Evolutionary conservation across 2,329 filamentous ascomycete species (phyloP).

Genomic region (Conoideocrella luteorostrata): DNA sequence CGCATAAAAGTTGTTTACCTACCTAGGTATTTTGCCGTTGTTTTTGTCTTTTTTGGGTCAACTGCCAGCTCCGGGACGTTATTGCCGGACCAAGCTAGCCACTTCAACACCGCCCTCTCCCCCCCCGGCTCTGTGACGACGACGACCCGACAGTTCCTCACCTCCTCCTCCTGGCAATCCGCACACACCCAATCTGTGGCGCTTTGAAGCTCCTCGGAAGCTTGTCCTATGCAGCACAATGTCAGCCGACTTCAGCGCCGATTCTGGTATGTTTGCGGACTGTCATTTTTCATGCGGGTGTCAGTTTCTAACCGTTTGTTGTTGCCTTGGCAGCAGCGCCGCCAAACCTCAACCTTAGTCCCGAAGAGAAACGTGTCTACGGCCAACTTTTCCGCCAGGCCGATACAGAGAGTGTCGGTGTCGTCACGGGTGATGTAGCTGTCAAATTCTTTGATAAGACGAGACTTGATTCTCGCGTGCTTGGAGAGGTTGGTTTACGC

Average conservation of each 20-base stretch:
- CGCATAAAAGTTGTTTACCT: no score
- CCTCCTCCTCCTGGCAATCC: not conserved
- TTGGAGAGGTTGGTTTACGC: constrained; percentile 73
- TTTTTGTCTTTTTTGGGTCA: no score
- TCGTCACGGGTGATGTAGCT: constrained; percentile 91
- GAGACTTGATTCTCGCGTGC: constrained; percentile 71
- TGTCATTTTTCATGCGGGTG: not conserved
- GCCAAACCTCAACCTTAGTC: constrained; percentile 74
- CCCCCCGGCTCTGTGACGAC: not conserved
- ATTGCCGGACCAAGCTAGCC: not conserved
- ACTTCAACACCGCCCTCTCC: not conserved
- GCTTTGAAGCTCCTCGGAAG: not conserved
- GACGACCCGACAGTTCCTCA: constrained; percentile 4
- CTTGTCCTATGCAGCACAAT: constrained; percentile 14
- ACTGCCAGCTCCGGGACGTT: no score
- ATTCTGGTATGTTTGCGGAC: constrained; percentile 14
- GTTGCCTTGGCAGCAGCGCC: constrained; percentile 40
- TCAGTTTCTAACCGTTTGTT: constrained; percentile 10
- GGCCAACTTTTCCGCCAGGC: constrained; percentile 89
- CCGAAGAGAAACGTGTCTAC: constrained; percentile 91
- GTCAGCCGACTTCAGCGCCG: constrained; percentile 18
- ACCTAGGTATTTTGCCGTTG: no score
- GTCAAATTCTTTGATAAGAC: constrained; percentile 99
- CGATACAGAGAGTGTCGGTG: constrained; percentile 83
- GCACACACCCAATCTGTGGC: not conserved